phyloP scores from a whole-genome alignment of 768 basidiomycete genomes.

The Kwoniella pini region DNA sequence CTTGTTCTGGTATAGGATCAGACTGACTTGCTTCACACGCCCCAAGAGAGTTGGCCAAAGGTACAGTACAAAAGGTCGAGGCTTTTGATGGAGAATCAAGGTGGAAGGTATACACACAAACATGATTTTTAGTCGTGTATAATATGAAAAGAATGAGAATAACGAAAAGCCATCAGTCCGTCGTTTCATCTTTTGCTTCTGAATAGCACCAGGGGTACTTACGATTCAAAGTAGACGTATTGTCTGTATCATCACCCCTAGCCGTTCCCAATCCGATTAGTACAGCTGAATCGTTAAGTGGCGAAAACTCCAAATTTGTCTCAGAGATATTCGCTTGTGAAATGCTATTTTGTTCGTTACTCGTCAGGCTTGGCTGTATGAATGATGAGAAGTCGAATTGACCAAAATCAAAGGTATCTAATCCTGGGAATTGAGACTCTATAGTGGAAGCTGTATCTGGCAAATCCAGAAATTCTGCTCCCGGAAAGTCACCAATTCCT shows the following conservation, averaged over 20 bases:
- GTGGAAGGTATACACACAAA: conserved; percentile 1
- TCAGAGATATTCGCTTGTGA: too few species aligned
- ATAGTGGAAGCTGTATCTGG: conserved; percentile 12
- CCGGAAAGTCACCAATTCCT: background rate
- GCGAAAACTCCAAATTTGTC: too few species aligned
- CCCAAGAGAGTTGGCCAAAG: background rate
- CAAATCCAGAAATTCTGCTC: conserved; percentile 14
- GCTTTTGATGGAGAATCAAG: conserved; percentile 5
- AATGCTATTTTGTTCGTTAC: background rate
- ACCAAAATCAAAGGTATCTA: conserved; percentile 8
- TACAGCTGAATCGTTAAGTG: too few species aligned
- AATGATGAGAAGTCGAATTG: conserved; percentile 1
- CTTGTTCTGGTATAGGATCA: background rate
- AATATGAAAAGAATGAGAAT: too few species aligned
- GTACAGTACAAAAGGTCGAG: background rate
- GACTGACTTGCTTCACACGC: background rate
- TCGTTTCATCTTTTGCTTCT: background rate
- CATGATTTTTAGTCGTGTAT: conserved; percentile 4
- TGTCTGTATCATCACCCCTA: background rate
- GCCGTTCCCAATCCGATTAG: background rate
- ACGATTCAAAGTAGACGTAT: background rate
- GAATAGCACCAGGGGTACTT: too few species aligned
- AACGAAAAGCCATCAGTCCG: background rate
- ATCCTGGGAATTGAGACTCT: conserved; percentile 1
- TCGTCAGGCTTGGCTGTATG: background rate